Percentiles rank a stretch among this genome's conserved stretches.
Evolutionary conservation across 1,139 yeast species (phyloP).

Genomic region (Keqinozyma sinolaborantium): DNA sequence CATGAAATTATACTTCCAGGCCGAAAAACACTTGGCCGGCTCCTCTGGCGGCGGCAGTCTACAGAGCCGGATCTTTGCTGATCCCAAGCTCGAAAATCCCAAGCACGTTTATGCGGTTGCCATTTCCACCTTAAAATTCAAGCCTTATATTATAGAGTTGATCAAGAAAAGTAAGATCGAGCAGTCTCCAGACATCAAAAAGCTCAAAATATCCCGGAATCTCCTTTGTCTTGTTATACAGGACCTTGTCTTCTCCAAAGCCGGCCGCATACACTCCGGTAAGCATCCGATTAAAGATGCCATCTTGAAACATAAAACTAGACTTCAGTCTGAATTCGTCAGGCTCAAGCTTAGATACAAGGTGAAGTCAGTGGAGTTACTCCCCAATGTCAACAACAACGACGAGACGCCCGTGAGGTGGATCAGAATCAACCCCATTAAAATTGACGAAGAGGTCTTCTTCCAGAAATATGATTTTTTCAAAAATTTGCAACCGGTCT

Average conservation of each 20-base stretch:
- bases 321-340: slow-evolving; percentile 78
- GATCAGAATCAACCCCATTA: slow-evolving; percentile 73
- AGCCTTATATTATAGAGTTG: slow-evolving; percentile 56
- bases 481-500: slow-evolving; percentile 45
- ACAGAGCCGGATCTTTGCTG: slow-evolving; percentile 65
- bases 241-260: slow-evolving; percentile 71
- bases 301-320: slow-evolving; percentile 69
- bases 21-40: slow-evolving; percentile 43
- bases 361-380: slow-evolving; percentile 35
- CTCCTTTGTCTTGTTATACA: slow-evolving; percentile 68
- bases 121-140: slow-evolving; percentile 69
- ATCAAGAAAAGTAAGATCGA: slow-evolving; percentile 66
- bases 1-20: slow-evolving; percentile 65
- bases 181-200: slow-evolving; percentile 28
- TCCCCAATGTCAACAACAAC: slow-evolving; percentile 29
- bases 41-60: slow-evolving; percentile 36
- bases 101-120: slow-evolving; percentile 85
- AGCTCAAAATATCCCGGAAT: slow-evolving; percentile 39
- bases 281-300: slow-evolving; percentile 86
- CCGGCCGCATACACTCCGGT: slow-evolving; percentile 85
- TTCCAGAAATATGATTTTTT: slow-evolving; percentile 38
- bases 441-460: slow-evolving; percentile 36
- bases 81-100: slow-evolving; percentile 44
- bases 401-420: slow-evolving; percentile 86
- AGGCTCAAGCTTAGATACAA: slow-evolving; percentile 71